Evolutionary conservation across 495 filamentous ascomycete species (phyloP).

Genomic region (Penicillium flavigenum): DNA sequence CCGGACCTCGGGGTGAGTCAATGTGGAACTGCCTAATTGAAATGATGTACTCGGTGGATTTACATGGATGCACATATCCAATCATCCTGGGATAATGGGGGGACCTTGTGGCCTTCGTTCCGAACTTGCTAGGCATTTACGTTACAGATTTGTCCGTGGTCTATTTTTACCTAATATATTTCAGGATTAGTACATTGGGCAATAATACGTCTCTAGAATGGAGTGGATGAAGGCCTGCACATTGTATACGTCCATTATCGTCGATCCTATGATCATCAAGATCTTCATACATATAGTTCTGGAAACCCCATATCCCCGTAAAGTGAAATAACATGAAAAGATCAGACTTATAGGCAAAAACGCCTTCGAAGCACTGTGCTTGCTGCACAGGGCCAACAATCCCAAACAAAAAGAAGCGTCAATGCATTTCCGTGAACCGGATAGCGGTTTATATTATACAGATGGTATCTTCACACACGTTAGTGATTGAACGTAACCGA

Average conservation of each 20-base stretch:
- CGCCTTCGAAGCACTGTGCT: not conserved
- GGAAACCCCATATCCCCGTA: not conserved
- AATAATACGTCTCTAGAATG: not conserved
- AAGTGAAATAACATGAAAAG: not conserved
- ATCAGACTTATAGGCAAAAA: not conserved
- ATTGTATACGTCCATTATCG: not conserved
- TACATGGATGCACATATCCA: no score
- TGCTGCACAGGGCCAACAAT: not conserved
- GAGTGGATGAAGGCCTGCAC: not conserved
- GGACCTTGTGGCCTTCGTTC: no score
- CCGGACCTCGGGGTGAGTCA: not conserved
- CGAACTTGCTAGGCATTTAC: no score
- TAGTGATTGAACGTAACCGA: not conserved
- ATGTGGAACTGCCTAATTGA: not conserved
- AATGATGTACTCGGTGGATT: not conserved
- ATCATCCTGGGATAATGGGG: no score
- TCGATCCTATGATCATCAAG: not conserved
- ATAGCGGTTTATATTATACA: not conserved
- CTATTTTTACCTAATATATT: not conserved
- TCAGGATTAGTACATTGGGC: no score
- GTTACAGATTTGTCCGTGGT: not conserved
- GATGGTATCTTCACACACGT: not conserved
- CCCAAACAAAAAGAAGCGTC: not conserved
- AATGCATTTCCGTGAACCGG: not conserved
- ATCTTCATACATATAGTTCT: not conserved